Evolutionary conservation across 2,329 filamentous ascomycete genomes (phyloP), one percentile per base, ranked within the genome.

Genomic region (Sporothrix protearum): DNA sequence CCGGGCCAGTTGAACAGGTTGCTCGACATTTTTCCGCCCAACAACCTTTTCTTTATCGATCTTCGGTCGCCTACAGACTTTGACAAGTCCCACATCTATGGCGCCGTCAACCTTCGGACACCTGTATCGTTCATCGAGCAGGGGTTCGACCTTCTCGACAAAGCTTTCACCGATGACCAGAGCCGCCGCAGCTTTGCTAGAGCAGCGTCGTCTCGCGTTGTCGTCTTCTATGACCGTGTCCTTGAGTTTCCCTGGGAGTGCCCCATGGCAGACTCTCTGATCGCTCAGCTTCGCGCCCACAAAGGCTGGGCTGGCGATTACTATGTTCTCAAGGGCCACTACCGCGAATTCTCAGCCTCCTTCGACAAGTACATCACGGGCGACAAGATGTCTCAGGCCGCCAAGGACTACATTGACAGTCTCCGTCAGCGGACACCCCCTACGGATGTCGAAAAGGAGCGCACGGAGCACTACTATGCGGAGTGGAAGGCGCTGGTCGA

Each of bases 321-420:
- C 72, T 87, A 87, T 75, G 79, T 88, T 8, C 80, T 88, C 45
- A 87, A 87, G 75, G 86, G 86, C 0, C 84, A 86, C 69, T 88
- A 85, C 75, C 81, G 82, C 63, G 86, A 88, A 73, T 88, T 88
- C 73, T 85, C 84, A 19, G 80, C 80, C 33, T 85, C 84, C 0
- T 88, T 86, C 73, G 82, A 83, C 72, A 83, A 83, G 72, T 84
- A 86, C 73, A 85, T 87, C 72, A 80, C 80, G 25, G 83, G 81
- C 4, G 75, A 78, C 39, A 83, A 80, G 73, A 84, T 81, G 76
- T 82, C 81, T 1, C 78, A 80, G 28, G 79, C 79, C 8, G 80
- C 80, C n/a, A 80, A 79, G 49, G 78, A 81, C 57, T 82, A 83
- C 71, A 71, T 81, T 2, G 82, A 83, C 59, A 77, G 79, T 55